A percentile compares a stretch with the other conserved stretches of the same genome.
phyloP scores from a whole-genome alignment of 208 protist genomes.

The Wallacemonas sp. region DNA sequence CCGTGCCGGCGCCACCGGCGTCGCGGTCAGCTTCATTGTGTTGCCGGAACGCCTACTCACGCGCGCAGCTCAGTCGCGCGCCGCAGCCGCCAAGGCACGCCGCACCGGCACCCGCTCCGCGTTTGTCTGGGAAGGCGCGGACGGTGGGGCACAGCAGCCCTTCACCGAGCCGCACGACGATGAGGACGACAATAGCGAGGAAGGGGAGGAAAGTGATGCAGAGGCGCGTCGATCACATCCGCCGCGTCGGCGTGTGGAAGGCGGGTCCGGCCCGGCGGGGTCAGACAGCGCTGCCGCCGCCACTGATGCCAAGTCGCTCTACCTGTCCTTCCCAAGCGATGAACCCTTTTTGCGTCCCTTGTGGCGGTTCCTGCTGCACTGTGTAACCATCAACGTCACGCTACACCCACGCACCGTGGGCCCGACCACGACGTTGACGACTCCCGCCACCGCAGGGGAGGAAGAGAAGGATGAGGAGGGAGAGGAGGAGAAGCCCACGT shows the following conservation, averaged over 20 bases:
- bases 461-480: neutral
- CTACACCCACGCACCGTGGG: neutral
- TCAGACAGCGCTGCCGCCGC: neutral
- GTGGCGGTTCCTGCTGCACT: slow-evolving; percentile 66
- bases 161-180: neutral
- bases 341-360: slow-evolving; percentile 47
- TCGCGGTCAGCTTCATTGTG: slow-evolving; percentile 93
- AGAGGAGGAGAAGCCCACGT: neutral
- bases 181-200: neutral
- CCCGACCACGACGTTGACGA: neutral
- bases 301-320: neutral
- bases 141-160: slow-evolving; percentile 2
- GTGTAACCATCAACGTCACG: slow-evolving; percentile 41
- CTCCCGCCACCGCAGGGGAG: neutral
- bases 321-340: slow-evolving; percentile 38
- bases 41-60: slow-evolving; percentile 43
- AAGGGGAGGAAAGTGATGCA: neutral
- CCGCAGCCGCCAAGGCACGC: neutral
- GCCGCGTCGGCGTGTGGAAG: neutral
- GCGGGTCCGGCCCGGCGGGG: no score
- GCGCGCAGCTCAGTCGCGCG: neutral
- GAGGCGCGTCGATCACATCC: neutral
- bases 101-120: neutral
- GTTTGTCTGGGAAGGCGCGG: neutral
- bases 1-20: slow-evolving; percentile 83